phyloP scores from a whole-genome alignment of 2,329 filamentous ascomycete genomes.

The Neofusicoccum sp. region DNA sequence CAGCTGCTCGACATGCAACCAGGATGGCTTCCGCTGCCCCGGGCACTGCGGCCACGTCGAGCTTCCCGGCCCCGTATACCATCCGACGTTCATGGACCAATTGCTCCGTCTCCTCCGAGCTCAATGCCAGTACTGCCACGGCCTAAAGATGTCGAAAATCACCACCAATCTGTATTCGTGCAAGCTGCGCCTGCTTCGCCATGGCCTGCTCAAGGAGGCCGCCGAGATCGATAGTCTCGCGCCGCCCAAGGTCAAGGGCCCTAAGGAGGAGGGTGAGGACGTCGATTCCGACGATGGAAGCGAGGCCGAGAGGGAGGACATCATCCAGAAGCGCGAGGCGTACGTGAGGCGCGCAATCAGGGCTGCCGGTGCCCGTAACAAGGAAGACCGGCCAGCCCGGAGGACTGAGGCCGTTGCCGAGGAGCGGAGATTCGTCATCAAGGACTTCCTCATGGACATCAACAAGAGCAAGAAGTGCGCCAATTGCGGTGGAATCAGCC shows the following conservation, averaged over 20 bases:
- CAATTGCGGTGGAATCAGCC: conserved; percentile 69
- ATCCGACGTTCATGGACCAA: conserved; percentile 96
- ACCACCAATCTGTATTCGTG: conserved; percentile 77
- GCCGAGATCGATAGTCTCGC: conserved; percentile 49
- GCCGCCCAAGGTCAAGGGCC: conserved; percentile 34
- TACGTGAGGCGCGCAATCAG: conserved; percentile 75
- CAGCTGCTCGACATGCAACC: conserved; percentile 89
- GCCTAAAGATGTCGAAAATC: conserved; percentile 74
- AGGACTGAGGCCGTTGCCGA: conserved; percentile 85
- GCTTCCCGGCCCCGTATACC: conserved; percentile 88
- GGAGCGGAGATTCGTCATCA: conserved; percentile 71
- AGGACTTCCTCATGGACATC: conserved; percentile 76
- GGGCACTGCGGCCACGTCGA: conserved; percentile 96
- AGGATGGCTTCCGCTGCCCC: conserved; percentile 75
- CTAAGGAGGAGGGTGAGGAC: conserved; percentile 39
- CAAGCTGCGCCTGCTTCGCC: conserved; percentile 80
- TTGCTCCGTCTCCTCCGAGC: conserved; percentile 79
- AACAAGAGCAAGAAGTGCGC: conserved; percentile 68
- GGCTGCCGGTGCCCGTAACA: conserved; percentile 49
- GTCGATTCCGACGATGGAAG: conserved; percentile 57
- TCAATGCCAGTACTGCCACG: conserved; percentile 88
- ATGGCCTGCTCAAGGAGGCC: conserved; percentile 74
- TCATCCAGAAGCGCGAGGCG: conserved; percentile 57
- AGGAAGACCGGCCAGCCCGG: conserved; percentile 49
- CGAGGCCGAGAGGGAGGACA: conserved; percentile 58